Percentiles rank a stretch among this genome's conserved stretches.
Evolutionary conservation across 176 grass and related monocot species (phyloP).

Genomic region (Coix lacrymajobi): DNA sequence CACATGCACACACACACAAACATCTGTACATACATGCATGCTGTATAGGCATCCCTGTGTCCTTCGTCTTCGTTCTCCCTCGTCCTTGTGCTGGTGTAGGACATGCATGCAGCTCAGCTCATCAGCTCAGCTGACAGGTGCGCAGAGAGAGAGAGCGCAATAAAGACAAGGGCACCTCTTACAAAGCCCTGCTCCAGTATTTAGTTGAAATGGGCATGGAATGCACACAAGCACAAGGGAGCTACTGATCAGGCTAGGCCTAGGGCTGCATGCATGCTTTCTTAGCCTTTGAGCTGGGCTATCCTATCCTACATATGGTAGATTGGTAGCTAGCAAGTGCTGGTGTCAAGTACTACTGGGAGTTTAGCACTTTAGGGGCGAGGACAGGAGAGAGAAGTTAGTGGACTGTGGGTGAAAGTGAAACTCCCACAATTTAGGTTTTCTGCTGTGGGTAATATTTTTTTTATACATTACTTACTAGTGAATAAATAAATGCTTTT

Average conservation of each 20-base stretch:
- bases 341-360: conserved; percentile 40
- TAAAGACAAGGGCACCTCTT: conserved; percentile 93
- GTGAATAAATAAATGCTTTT: conserved; percentile 3
- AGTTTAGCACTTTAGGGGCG: conserved; percentile 20
- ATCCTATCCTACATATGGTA: conserved; percentile 10
- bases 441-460: neutral
- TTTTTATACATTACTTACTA: neutral
- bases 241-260: conserved; percentile 10
- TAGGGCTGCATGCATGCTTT: conserved; percentile 46
- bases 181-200: conserved; percentile 63
- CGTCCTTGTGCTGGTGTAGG: conserved; percentile 38
- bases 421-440: neutral
- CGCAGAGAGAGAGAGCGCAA: conserved; percentile 13
- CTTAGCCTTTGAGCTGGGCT: conserved; percentile 32
- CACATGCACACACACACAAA: neutral
- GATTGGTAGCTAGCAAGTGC: conserved; percentile 21
- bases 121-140: conserved; percentile 1
- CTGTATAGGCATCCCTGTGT: conserved; percentile 35
- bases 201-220: conserved; percentile 71
- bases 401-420: neutral
- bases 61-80: conserved; percentile 27
- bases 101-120: conserved; percentile 25
- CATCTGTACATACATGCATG: conserved; percentile 10
- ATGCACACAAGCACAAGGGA: conserved; percentile 36
- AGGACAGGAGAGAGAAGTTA: neutral